Conservation (phyloP, 164 flowering plant species). For the Euptelea pleiosperma region DNA sequence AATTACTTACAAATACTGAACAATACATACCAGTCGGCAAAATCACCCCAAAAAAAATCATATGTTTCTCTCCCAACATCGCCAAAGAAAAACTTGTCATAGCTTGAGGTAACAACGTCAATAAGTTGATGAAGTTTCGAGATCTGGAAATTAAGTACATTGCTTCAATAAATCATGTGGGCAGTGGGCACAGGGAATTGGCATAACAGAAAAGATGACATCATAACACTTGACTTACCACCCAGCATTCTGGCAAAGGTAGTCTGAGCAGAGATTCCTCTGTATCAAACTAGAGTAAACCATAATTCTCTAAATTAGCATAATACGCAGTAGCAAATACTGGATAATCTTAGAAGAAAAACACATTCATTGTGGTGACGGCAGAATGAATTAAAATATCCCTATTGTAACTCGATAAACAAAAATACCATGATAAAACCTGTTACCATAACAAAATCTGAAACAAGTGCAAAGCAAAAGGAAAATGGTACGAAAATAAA, state of each 20-base stretch:
- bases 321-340: neutral
- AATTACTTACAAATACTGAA: neutral
- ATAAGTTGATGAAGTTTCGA: conserved; percentile 83
- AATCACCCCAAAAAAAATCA: conserved; percentile 96
- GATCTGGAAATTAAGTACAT: conserved; percentile 43
- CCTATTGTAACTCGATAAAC: neutral
- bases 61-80: conserved; percentile 84
- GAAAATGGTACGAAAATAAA: neutral
- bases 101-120: conserved; percentile 71
- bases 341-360: neutral
- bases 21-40: conserved; percentile 82
- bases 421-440: neutral
- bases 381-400: neutral
- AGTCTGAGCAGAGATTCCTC: conserved; percentile 50
- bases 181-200: neutral
- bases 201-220: neutral
- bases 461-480: too few relatives aligned
- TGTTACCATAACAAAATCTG: too few relatives aligned
- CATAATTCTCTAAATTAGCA: conserved; percentile 4
- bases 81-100: conserved; percentile 87
- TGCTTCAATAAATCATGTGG: conserved; percentile 6
- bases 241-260: conserved; percentile 94
- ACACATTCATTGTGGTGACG: neutral
- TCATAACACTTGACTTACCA: conserved; percentile 49
- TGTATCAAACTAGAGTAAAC: conserved; percentile 57